Evolutionary conservation across 306 rosid genomes (phyloP).

Genomic region (Malus orientalis): DNA sequence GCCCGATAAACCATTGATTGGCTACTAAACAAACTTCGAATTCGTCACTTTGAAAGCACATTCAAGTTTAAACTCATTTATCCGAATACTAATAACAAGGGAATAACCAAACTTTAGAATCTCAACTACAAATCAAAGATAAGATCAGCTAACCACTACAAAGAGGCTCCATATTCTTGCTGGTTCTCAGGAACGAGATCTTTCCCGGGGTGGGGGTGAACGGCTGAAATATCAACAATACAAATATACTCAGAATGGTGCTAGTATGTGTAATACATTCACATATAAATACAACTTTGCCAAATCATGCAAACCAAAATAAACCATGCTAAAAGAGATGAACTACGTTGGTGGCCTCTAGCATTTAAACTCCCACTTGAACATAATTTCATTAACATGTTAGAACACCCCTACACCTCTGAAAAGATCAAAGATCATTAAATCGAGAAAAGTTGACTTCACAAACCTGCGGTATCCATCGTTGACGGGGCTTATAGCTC

Average conservation of each 20-base stretch:
- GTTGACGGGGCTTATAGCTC: not conserved
- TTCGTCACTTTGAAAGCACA: not conserved
- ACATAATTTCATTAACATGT: not conserved
- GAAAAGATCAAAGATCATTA: not conserved
- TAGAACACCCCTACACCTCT: not conserved
- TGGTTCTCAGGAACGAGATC: slow-evolving; percentile 40
- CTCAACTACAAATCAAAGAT: slow-evolving; percentile 17
- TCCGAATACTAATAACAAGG: slow-evolving; percentile 14
- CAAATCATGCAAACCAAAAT: not conserved
- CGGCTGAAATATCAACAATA: slow-evolving; percentile 41
- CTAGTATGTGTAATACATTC: not conserved
- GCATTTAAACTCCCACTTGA: not conserved
- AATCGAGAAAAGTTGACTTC: not conserved
- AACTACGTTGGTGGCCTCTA: not conserved
- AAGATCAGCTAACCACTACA: slow-evolving; percentile 30
- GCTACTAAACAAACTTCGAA: not conserved
- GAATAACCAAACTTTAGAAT: slow-evolving; percentile 7
- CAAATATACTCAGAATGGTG: not conserved
- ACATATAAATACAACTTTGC: not conserved
- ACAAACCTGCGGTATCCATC: slow-evolving; percentile 57
- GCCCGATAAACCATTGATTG: slow-evolving; percentile 8
- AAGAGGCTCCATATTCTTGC: slow-evolving; percentile 11
- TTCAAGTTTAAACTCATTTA: slow-evolving; percentile 16
- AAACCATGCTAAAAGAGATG: not conserved
- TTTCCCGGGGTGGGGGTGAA: slow-evolving; percentile 48